Percentiles rank a stretch among this genome's conserved stretches.
Conservation (phyloP, 768 basidiomycete species). For the Boletus sp. region DNA sequence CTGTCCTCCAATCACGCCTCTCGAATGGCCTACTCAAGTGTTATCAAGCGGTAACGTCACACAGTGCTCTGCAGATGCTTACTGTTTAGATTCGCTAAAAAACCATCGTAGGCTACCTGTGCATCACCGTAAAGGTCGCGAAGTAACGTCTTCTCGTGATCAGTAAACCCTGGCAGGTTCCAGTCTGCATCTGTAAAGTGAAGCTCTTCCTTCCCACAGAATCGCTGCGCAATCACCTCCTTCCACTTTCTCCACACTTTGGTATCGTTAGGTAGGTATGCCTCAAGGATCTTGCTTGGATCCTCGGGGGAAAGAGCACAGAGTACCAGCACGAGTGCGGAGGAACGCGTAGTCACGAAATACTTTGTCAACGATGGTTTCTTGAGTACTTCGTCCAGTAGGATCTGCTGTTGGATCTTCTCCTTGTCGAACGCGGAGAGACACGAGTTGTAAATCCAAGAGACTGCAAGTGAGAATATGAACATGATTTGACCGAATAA, state of each 20-base stretch:
- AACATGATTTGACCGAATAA: conserved; percentile 33
- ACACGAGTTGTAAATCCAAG: conserved; percentile 28
- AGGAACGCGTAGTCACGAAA: not conserved
- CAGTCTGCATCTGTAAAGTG: not conserved
- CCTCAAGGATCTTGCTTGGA: conserved; percentile 6
- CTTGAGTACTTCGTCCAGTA: conserved; percentile 1
- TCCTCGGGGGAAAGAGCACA: conserved; percentile 5
- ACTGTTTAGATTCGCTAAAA: not conserved
- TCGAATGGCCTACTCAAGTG: too few species aligned
- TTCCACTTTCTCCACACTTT: conserved; percentile 10
- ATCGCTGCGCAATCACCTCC: not conserved
- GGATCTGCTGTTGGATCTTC: conserved; percentile 12
- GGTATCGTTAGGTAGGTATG: conserved; percentile 9
- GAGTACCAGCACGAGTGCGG: conserved; percentile 6
- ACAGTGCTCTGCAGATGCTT: too few species aligned
- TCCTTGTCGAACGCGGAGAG: conserved; percentile 33
- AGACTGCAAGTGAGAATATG: conserved; percentile 23
- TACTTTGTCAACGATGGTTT: not conserved
- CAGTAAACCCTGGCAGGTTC: not conserved
- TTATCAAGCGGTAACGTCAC: too few species aligned
- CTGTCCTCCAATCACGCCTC: too few species aligned
- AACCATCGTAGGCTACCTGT: not conserved
- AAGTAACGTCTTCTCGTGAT: not conserved
- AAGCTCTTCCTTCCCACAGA: not conserved
- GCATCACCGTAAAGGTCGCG: conserved; percentile 4